phyloP scores from a whole-genome alignment of 768 basidiomycete species.

The Mycena rosella region DNA sequence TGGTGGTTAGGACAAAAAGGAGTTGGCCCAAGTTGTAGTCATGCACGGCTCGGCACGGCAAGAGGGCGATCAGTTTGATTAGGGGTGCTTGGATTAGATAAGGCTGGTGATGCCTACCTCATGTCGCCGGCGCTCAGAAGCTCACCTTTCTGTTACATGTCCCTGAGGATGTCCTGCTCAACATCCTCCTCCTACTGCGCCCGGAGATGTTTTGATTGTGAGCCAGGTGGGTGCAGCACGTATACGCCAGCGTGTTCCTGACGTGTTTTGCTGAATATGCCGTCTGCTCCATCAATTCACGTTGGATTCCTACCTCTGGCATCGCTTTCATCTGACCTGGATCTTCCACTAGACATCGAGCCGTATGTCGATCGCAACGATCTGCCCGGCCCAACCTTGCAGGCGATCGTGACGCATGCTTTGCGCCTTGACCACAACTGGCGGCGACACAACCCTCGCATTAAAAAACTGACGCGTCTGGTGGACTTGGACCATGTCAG shows the following conservation, averaged over 20 bases:
- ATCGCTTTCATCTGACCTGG: conserved; percentile 55
- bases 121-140: no score
- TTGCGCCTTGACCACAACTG: conserved; percentile 66
- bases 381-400: conserved; percentile 56
- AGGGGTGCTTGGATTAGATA: background rate
- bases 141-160: conserved; percentile 44
- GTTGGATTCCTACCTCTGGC: conserved; percentile 64
- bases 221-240: conserved; percentile 55
- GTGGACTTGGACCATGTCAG: conserved; percentile 54
- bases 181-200: conserved; percentile 48
- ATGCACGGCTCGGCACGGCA: no score
- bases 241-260: conserved; percentile 9
- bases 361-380: conserved; percentile 44
- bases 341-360: conserved; percentile 63
- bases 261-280: conserved; percentile 61
- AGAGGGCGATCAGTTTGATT: no score
- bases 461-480: conserved; percentile 54
- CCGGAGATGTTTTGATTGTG: conserved; percentile 60
- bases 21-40: background rate
- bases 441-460: conserved; percentile 51
- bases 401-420: conserved; percentile 55
- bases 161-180: conserved; percentile 59
- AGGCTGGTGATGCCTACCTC: no score
- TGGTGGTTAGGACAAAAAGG: background rate
- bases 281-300: conserved; percentile 70